phyloP scores from a whole-genome alignment of 1,139 yeast species.

The Saccharomyces hybrid region DNA sequence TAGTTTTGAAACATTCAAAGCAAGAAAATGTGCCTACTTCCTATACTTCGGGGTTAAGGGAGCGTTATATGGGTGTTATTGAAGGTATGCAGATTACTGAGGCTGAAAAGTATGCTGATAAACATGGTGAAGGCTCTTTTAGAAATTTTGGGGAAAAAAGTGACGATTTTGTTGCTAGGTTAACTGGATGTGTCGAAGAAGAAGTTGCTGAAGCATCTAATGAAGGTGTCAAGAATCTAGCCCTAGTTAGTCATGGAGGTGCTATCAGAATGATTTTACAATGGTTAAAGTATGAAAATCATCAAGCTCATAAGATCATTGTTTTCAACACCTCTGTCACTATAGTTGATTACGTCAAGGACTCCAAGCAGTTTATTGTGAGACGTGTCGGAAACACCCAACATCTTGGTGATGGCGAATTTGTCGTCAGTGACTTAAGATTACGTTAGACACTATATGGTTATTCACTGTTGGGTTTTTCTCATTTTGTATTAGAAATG shows the following conservation, averaged over 20 bases:
- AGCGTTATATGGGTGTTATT: slow-evolving; percentile 70
- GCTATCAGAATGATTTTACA: slow-evolving; percentile 56
- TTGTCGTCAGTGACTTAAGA: slow-evolving; percentile 46
- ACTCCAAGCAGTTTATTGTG: slow-evolving; percentile 37
- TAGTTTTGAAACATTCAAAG: slow-evolving; percentile 29
- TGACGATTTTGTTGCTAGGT: slow-evolving; percentile 41
- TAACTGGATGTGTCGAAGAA: slow-evolving; percentile 42
- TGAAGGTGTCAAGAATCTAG: slow-evolving; percentile 40
- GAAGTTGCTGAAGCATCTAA: slow-evolving; percentile 37
- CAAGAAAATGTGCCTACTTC: slow-evolving; percentile 17
- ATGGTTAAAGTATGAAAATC: slow-evolving; percentile 34
- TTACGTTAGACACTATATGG: slow-evolving; percentile 26
- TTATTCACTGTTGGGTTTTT: neutral
- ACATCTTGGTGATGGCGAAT: slow-evolving; percentile 52
- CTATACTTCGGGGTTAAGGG: slow-evolving; percentile 45
- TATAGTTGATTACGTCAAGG: slow-evolving; percentile 46
- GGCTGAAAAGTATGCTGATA: slow-evolving; percentile 51
- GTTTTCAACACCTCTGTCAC: slow-evolving; percentile 71
- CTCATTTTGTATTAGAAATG: neutral
- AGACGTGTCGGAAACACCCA: slow-evolving; percentile 51
- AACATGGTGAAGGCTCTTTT: slow-evolving; percentile 39
- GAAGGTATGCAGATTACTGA: slow-evolving; percentile 69
- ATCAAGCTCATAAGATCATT: slow-evolving; percentile 37
- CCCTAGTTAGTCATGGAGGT: slow-evolving; percentile 81
- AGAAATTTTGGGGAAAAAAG: slow-evolving; percentile 51